Conservation (phyloP, 768 basidiomycete species). For the Flagelloscypha sp. region DNA sequence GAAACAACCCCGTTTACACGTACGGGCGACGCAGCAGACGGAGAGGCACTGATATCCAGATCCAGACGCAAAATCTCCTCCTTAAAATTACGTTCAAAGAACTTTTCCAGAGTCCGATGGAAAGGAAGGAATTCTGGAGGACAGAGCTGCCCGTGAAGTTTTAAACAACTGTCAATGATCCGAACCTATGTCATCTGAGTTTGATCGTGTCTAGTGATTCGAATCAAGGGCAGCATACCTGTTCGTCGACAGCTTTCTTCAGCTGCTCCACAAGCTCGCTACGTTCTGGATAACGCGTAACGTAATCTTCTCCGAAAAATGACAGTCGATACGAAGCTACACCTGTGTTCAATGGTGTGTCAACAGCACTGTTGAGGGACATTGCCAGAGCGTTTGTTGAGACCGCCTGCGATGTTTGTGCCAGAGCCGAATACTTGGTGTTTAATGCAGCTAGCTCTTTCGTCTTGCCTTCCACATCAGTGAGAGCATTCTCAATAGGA, state of each 20-base stretch:
- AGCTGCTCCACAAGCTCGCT: slow-evolving; percentile 66
- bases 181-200: slow-evolving; percentile 42
- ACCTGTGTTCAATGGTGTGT: slow-evolving; percentile 71
- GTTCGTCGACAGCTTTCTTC: slow-evolving; percentile 68
- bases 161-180: slow-evolving; percentile 76
- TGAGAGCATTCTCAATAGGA: slow-evolving; percentile 75
- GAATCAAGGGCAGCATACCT: slow-evolving; percentile 36
- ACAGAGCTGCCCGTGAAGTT: slow-evolving; percentile 75
- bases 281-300: slow-evolving; percentile 60
- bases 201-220: slow-evolving; percentile 2
- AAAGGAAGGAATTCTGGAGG: slow-evolving; percentile 86
- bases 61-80: slow-evolving; percentile 73
- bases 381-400: slow-evolving; percentile 79
- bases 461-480: slow-evolving; percentile 74
- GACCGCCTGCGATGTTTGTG: slow-evolving; percentile 64
- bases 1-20: slow-evolving; percentile 42
- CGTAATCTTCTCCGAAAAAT: slow-evolving; percentile 69
- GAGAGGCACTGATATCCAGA: too few relatives aligned
- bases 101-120: slow-evolving; percentile 81
- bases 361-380: slow-evolving; percentile 81
- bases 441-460: slow-evolving; percentile 66
- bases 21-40: too few relatives aligned
- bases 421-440: slow-evolving; percentile 65
- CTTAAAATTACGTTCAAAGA: slow-evolving; percentile 77
- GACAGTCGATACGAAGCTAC: slow-evolving; percentile 67